A percentile compares a stretch with the other conserved stretches of the same genome.
phyloP scores from a whole-genome alignment of 2,329 filamentous ascomycete species.

The Paecilomyces niveus region DNA sequence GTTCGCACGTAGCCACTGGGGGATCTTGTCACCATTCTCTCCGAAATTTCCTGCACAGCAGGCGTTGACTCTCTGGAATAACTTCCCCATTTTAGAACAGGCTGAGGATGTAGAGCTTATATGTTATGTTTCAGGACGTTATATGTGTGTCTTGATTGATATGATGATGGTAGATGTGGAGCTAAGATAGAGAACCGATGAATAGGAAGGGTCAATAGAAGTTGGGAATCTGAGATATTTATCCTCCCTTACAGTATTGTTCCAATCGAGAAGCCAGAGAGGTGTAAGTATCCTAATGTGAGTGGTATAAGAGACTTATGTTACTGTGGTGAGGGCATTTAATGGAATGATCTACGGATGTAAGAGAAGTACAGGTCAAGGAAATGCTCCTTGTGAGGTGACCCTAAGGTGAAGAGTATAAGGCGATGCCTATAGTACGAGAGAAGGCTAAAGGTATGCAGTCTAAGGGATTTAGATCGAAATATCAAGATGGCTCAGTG shows the following conservation, averaged over 20 bases:
- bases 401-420: background rate
- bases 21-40: slow-evolving; percentile 49
- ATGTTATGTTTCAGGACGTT: background rate
- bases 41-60: slow-evolving; percentile 54
- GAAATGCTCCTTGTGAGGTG: background rate
- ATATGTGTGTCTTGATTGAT: background rate
- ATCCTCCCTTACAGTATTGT: background rate
- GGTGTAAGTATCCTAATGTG: background rate
- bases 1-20: slow-evolving; percentile 57
- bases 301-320: background rate
- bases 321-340: background rate
- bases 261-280: background rate
- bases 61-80: slow-evolving; percentile 49
- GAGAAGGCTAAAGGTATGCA: background rate
- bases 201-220: background rate
- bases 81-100: slow-evolving; percentile 25
- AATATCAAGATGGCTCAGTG: background rate
- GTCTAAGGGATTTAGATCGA: background rate
- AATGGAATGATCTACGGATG: background rate
- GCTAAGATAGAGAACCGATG: background rate
- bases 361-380: background rate
- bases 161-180: background rate
- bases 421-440: background rate
- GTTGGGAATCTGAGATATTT: background rate
- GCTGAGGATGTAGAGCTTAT: background rate